phyloP scores from a whole-genome alignment of 441 rosid species.

The Jatropha podagrica region DNA sequence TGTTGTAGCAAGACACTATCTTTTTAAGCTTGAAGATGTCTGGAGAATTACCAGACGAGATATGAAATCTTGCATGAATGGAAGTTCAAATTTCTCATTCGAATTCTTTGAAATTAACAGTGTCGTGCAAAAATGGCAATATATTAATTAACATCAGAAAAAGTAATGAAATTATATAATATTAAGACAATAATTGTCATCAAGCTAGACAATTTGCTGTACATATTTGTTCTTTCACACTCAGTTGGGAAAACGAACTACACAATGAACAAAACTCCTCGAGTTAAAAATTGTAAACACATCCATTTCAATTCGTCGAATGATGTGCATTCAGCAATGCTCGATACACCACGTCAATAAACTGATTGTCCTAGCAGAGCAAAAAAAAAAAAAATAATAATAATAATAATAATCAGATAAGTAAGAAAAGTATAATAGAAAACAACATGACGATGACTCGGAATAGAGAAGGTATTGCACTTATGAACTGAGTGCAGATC shows the following conservation, averaged over 20 bases:
- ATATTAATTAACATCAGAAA: not conserved
- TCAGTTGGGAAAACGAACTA: conserved; percentile 3
- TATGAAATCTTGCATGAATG: too few species aligned
- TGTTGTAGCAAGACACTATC: too few species aligned
- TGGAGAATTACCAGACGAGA: too few species aligned
- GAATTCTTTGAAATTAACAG: too few species aligned
- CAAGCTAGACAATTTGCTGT: conserved; percentile 28
- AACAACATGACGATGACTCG: not conserved
- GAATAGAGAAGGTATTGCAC: not conserved
- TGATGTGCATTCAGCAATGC: conserved; percentile 73
- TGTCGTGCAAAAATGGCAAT: not conserved
- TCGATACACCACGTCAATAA: conserved; percentile 72
- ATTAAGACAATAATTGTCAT: not conserved
- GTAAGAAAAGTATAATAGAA: not conserved
- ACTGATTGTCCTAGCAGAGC: conserved; percentile 65
- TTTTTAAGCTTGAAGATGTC: too few species aligned
- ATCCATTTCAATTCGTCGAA: conserved; percentile 31
- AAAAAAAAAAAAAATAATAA: too few species aligned
- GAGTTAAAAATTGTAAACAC: not conserved
- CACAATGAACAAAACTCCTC: conserved; percentile 29
- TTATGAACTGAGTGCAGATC: not conserved
- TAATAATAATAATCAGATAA: conserved; percentile 9
- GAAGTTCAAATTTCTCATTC: too few species aligned
- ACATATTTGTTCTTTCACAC: conserved; percentile 34
- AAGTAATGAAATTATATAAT: not conserved